phyloP scores from a whole-genome alignment of 2,329 filamentous ascomycete genomes.

The Xylariaceae sp. region DNA sequence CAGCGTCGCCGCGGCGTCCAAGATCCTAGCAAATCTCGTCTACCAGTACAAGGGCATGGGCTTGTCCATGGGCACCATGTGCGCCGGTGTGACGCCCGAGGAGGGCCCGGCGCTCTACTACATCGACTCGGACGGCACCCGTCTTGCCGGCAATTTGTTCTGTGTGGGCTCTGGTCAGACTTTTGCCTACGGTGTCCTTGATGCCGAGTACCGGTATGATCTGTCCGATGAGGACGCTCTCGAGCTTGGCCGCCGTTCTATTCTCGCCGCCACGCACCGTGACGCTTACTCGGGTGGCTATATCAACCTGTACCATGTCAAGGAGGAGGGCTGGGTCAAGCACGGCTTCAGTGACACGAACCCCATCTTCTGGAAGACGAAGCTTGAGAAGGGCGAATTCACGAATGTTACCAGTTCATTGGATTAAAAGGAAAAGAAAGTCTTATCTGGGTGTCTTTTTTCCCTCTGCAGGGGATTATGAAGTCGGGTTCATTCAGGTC shows the following conservation, averaged over 20 bases:
- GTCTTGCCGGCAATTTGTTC: slow-evolving; percentile 90
- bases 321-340: slow-evolving; percentile 98
- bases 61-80: slow-evolving; percentile 99
- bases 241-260: slow-evolving; percentile 84
- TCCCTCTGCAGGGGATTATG: not conserved
- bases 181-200: slow-evolving; percentile 95
- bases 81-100: slow-evolving; percentile 88
- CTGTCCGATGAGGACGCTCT: slow-evolving; percentile 81
- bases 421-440: slow-evolving; percentile 32
- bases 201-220: slow-evolving; percentile 91
- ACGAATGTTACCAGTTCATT: slow-evolving; percentile 83
- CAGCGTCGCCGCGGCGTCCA: slow-evolving; percentile 91
- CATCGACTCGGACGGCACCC: slow-evolving; percentile 94
- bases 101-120: slow-evolving; percentile 98
- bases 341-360: slow-evolving; percentile 98
- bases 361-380: slow-evolving; percentile 99
- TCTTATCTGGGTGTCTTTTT: not conserved
- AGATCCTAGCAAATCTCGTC: slow-evolving; percentile 97
- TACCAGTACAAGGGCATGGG: slow-evolving; percentile 99
- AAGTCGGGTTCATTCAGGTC: not conserved
- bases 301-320: slow-evolving; percentile 98
- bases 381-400: slow-evolving; percentile 97
- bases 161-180: slow-evolving; percentile 98
- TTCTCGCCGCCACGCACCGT: slow-evolving; percentile 90
- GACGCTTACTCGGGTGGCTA: slow-evolving; percentile 98